Percentiles rank a stretch among this genome's conserved stretches.
phyloP scores from a whole-genome alignment of 495 filamentous ascomycete species.

The Aspergillus nanangensis region DNA sequence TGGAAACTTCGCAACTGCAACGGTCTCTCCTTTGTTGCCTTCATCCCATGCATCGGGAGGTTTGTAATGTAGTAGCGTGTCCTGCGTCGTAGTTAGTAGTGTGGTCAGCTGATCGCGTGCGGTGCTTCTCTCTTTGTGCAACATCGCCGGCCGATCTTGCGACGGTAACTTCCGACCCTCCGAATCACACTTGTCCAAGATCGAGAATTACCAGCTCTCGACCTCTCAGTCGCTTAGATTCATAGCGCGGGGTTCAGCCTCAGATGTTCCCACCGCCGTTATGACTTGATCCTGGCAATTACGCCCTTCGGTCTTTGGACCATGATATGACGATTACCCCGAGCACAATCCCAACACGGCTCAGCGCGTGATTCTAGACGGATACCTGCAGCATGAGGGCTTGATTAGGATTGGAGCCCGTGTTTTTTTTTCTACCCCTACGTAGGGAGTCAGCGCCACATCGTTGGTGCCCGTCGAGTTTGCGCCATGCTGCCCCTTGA shows the following conservation, averaged over 20 bases:
- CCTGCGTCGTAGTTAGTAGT: no score
- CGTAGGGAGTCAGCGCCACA: constrained; percentile 8
- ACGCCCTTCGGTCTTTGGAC: no score
- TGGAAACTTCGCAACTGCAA: no score
- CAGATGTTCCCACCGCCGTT: background rate
- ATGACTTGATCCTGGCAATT: background rate
- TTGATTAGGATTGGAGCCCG: constrained; percentile 1
- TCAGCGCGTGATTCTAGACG: constrained; percentile 17
- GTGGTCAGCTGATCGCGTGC: background rate
- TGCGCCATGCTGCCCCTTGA: background rate
- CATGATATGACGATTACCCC: constrained; percentile 1
- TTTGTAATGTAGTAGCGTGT: no score
- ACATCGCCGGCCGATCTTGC: background rate
- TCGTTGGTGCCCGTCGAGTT: background rate
- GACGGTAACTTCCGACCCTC: background rate
- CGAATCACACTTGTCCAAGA: background rate
- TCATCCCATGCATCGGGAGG: no score
- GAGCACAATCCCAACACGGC: constrained; percentile 7
- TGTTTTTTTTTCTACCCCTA: background rate
- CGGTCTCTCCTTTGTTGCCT: no score
- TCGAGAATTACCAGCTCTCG: no score
- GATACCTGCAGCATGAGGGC: constrained; percentile 18
- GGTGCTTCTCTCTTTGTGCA: background rate
- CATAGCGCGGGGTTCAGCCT: no score
- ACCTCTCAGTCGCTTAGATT: no score